Evolutionary conservation across 371 early-diverging fungal genomes (phyloP), one percentile per base, ranked within the genome.

Genomic region (Mortierella sp.): DNA sequence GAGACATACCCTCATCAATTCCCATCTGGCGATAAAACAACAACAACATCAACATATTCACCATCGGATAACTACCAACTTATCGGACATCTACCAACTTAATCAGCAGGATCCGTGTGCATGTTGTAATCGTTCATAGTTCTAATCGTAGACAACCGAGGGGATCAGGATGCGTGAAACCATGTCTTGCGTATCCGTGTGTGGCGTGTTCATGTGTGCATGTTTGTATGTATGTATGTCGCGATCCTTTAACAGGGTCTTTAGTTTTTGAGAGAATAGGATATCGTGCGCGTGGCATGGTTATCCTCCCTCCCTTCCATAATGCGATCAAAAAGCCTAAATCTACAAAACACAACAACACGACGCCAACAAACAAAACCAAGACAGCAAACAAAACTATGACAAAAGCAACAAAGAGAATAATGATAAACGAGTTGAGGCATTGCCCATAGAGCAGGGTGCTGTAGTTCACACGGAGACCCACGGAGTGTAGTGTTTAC

Each of bases 201-300:
- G 16, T 53, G 24, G 24, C 16, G 19, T 31, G 31, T 55, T 5
- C 8, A 8, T 52, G 10, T 29, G 11, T 52, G 11, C 13, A 22
- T 52, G 29, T 31, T 7, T 55, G 14, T 47, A 22, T 45, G 24
- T 53, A 16, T 14, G 11, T 16, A 58, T 58, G 58, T 0, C 58
- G 19, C 34, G 58, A 34, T 34, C 58, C 19, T 31, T 0, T 34
- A n/a, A n/a, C n/a, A n/a, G n/a, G n/a, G n/a, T 58, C 5, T 31
- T 34, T 55, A 4, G 34, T 16, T 58, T 58, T 13, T 58, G 0
- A 58, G 34, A 16, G 58, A 34, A 58, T 58, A 58, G 13, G 19
- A 58, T 34, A 34, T 58, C 58, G 58, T 58, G 58, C 58, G 58
- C 58, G 19, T 58, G 58, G 8, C 58, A 58, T 58, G 58, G 58